Evolutionary conservation across 2,329 filamentous ascomycete species (phyloP).

Genomic region (Stemphylium lycopersici): DNA sequence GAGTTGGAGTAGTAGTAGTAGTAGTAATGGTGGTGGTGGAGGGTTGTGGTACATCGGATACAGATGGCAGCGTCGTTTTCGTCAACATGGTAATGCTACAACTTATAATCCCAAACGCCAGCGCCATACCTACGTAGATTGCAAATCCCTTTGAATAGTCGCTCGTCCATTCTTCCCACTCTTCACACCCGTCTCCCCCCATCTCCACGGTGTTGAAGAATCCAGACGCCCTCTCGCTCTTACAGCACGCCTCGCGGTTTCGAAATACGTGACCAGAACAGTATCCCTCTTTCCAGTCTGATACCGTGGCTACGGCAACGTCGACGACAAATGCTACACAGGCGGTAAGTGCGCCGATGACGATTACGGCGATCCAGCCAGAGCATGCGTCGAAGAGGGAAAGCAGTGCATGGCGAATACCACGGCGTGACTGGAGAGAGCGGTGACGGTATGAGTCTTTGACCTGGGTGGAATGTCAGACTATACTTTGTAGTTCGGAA

Average conservation of each 20-base stretch:
- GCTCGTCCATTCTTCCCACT: slow-evolving; percentile 54
- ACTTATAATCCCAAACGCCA: slow-evolving; percentile 58
- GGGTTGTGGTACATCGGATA: slow-evolving; percentile 34
- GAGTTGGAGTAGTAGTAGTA: background rate
- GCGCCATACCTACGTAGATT: slow-evolving; percentile 58
- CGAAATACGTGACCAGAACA: slow-evolving; percentile 55
- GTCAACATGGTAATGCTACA: slow-evolving; percentile 59
- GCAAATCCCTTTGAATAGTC: slow-evolving; percentile 53
- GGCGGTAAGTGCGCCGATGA: slow-evolving; percentile 63
- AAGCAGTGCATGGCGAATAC: slow-evolving; percentile 51
- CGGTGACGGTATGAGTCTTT: slow-evolving; percentile 64
- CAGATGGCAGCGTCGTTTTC: slow-evolving; percentile 56
- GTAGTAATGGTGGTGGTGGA: too few species aligned
- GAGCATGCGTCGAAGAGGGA: slow-evolving; percentile 58
- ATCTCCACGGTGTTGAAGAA: slow-evolving; percentile 19
- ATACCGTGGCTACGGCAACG: slow-evolving; percentile 60
- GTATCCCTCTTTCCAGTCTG: slow-evolving; percentile 65
- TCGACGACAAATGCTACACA: slow-evolving; percentile 63
- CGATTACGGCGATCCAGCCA: slow-evolving; percentile 62
- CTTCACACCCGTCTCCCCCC: slow-evolving; percentile 39
- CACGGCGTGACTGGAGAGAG: slow-evolving; percentile 51
- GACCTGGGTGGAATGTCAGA: slow-evolving; percentile 47
- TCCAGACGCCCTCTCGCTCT: slow-evolving; percentile 6
- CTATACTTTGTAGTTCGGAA: background rate
- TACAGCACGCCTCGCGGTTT: slow-evolving; percentile 59